Evolutionary conservation across 2,329 filamentous ascomycete species (phyloP), one percentile per base, ranked within the genome.

Genomic region (Stylonectria norvegica): DNA sequence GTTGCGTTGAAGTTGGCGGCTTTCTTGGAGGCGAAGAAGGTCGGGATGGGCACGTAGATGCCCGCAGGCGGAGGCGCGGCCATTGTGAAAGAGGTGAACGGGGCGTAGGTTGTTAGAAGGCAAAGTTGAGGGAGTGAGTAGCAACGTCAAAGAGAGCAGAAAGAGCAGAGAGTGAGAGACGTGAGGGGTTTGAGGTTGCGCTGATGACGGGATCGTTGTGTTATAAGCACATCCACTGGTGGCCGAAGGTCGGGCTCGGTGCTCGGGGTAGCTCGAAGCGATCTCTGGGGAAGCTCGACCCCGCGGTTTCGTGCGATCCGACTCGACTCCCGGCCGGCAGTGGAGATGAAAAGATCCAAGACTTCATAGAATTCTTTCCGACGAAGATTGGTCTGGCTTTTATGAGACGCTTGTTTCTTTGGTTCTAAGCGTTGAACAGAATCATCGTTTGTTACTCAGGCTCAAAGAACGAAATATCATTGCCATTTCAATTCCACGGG

Each of bases 41-140:
- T 84, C 5, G 80, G 80, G 30, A 81, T 71, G 30, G 76, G 76
- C 43, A 80, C 76, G 55, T 75, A 79, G 52, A 80, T 72, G 48
- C 77, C 77, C 31, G 71, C 69, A 19, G 75, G 74, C 28, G 75
- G 75, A 45, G 62, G 40, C 31, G 54, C 32, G 22, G 55, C 43
- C 60, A 64, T 60, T 30, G n/a, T 38, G 23, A 8, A 14, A 5
- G 20, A 25, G 8, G 23, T 4, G 15, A 5, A 25, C 15, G 16
- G 7, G 16, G 18, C 11, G 18, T 19, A 27, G 15, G 11, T 16
- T 9, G 18, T 23, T 5, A 1, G 10, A 22, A 16, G 11, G 3
- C 11, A 28, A 29, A 37, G 3, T 27, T 9, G 10, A 17, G 7
- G 15, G 14, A 27, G 4, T 15, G 17, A 30, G n/a, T 14, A 27